Evolutionary conservation across 2,329 filamentous ascomycete species (phyloP).

Genomic region (Diatrype stigma): DNA sequence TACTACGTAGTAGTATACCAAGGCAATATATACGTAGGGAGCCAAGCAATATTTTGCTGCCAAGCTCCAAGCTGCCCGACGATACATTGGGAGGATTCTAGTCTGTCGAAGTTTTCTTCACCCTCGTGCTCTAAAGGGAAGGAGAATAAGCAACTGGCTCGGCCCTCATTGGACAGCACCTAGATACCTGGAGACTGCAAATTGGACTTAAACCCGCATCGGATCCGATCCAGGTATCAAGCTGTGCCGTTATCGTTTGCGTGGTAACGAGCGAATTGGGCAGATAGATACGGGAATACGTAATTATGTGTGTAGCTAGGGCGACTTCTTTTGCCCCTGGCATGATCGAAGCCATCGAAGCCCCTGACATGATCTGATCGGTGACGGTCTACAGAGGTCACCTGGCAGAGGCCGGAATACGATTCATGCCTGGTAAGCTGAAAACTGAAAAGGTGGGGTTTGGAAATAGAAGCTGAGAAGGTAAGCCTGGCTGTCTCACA

Average conservation of each 20-base stretch:
- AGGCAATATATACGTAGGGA: no score
- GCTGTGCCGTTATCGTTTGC: not conserved
- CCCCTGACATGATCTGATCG: not conserved
- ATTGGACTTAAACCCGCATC: not conserved
- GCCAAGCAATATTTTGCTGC: no score
- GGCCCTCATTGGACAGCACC: not conserved
- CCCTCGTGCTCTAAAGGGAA: not conserved
- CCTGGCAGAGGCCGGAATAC: not conserved
- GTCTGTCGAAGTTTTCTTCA: not conserved
- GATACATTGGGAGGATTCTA: not conserved
- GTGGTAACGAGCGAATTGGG: no score
- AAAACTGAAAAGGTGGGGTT: not conserved
- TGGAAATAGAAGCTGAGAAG: not conserved
- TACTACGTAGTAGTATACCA: no score
- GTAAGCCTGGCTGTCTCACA: not conserved
- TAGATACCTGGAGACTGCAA: no score
- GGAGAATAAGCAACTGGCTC: not conserved
- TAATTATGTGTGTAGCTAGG: no score
- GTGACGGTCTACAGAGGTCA: not conserved
- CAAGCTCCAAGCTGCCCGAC: not conserved
- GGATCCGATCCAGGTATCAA: not conserved
- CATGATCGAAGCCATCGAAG: not conserved
- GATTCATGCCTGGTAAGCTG: not conserved
- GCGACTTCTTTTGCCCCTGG: no score
- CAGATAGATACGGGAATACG: no score